phyloP scores from a whole-genome alignment of 768 basidiomycete species.

The Dendrothele bispora region DNA sequence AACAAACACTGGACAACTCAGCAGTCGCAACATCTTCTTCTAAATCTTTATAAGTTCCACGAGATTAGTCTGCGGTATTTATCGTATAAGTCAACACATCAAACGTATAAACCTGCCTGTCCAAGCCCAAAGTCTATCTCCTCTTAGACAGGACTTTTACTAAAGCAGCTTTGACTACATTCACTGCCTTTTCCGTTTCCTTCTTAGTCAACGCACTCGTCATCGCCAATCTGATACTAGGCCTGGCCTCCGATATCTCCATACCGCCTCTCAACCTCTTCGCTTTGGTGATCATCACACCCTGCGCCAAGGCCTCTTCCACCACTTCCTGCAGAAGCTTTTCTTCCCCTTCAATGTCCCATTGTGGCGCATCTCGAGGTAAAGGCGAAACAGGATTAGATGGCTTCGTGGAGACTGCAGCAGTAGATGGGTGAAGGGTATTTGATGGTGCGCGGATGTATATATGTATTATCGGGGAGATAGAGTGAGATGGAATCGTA shows the following conservation, averaged over 20 bases:
- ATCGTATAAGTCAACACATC: too few species aligned
- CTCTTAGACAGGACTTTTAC: constrained; percentile 67
- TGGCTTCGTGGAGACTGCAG: constrained; percentile 34
- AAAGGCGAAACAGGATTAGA: constrained; percentile 50
- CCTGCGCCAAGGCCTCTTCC: constrained; percentile 79
- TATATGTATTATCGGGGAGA: constrained; percentile 88
- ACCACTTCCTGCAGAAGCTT: constrained; percentile 86
- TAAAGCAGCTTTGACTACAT: constrained; percentile 69
- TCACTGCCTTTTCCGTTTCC: constrained; percentile 88
- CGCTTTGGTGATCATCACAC: constrained; percentile 84
- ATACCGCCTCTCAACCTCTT: constrained; percentile 65
- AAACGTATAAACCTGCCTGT: too few species aligned
- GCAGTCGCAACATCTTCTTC: too few species aligned
- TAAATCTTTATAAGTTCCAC: too few species aligned
- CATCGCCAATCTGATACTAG: constrained; percentile 84
- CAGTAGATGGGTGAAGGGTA: constrained; percentile 23
- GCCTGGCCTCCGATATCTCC: constrained; percentile 24
- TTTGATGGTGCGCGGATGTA: constrained; percentile 44
- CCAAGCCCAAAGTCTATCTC: too few species aligned
- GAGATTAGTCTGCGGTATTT: too few species aligned
- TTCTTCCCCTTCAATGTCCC: constrained; percentile 73
- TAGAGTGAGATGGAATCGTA: constrained; percentile 80
- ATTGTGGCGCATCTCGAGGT: constrained; percentile 49
- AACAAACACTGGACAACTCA: too few species aligned
- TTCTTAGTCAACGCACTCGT: constrained; percentile 80